Percentiles rank a stretch among this genome's conserved stretches.
These are phyloP conservation scores for Ceratocystis diversiconidia DNA, from an alignment of 2,329 filamentous ascomycete species.

Conservation along the genomic window DNA sequence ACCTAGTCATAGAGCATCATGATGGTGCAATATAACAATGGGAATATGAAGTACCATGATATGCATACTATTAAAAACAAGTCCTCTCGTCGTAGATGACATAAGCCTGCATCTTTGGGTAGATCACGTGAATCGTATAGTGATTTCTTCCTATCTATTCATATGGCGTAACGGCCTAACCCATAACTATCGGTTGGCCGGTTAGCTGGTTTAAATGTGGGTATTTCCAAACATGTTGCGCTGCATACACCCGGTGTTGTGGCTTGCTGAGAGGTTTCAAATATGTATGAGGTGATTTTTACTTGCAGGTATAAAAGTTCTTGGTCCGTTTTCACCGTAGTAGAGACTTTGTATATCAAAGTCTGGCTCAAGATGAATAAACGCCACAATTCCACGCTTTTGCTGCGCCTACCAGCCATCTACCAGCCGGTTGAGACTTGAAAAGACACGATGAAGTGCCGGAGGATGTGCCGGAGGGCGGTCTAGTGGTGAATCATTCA, in stretches of 20 bases:
- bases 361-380: not conserved
- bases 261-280: not conserved
- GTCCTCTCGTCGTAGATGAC: not conserved
- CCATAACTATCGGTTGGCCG: not conserved
- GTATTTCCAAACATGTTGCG: not conserved
- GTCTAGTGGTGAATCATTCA: not conserved
- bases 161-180: not conserved
- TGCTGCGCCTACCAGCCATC: not conserved
- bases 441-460: not conserved
- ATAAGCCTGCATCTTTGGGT: not conserved
- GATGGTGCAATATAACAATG: not conserved
- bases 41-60: not conserved
- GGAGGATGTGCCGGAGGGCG: not conserved
- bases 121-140: not conserved
- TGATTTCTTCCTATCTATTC: not conserved
- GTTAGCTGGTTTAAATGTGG: not conserved
- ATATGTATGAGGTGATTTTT: not conserved
- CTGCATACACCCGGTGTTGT: not conserved
- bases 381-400: not conserved
- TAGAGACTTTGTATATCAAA: not conserved
- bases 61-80: not conserved
- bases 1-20: slow-evolving; percentile 1
- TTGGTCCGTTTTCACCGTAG: not conserved
- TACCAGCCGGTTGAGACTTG: not conserved
- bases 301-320: not conserved